Evolutionary conservation across 2,329 filamentous ascomycete genomes (phyloP).

Genomic region (Neoarthrinium moseri): DNA sequence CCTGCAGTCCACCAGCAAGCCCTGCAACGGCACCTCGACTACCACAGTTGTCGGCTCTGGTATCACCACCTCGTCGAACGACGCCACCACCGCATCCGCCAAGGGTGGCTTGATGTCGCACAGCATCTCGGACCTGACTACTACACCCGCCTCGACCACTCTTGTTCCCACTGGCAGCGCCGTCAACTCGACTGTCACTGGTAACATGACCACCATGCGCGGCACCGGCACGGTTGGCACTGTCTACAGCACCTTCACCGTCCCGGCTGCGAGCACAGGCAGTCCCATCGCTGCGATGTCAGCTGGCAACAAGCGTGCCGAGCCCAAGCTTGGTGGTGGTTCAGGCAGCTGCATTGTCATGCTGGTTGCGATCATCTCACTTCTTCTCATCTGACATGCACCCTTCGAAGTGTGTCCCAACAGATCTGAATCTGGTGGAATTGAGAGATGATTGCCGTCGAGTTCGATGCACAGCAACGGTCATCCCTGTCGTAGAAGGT

Average conservation of each 20-base stretch:
- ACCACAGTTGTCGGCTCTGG: background rate
- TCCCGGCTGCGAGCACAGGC: background rate
- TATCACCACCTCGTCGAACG: background rate
- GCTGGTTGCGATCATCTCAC: slow-evolving; percentile 16
- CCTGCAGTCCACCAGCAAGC: background rate
- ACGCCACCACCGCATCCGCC: background rate
- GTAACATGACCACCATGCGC: background rate
- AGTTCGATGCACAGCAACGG: too few species aligned
- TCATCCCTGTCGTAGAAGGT: too few species aligned
- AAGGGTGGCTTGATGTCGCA: slow-evolving; percentile 4
- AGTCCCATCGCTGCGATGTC: background rate
- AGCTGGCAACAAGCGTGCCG: background rate
- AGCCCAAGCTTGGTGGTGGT: background rate
- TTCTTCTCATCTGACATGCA: slow-evolving; percentile 10
- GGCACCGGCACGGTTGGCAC: background rate
- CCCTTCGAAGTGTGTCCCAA: background rate
- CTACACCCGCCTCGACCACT: background rate
- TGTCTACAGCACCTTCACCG: slow-evolving; percentile 2
- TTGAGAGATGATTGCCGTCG: too few species aligned
- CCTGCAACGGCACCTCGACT: background rate
- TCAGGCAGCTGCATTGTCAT: slow-evolving; percentile 16
- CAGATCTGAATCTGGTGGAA: too few species aligned
- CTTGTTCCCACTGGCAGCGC: background rate
- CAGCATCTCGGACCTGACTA: slow-evolving; percentile 1
- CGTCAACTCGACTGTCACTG: background rate